Conservation (phyloP, 1,139 yeast species). For the Taphrina deformans region DNA sequence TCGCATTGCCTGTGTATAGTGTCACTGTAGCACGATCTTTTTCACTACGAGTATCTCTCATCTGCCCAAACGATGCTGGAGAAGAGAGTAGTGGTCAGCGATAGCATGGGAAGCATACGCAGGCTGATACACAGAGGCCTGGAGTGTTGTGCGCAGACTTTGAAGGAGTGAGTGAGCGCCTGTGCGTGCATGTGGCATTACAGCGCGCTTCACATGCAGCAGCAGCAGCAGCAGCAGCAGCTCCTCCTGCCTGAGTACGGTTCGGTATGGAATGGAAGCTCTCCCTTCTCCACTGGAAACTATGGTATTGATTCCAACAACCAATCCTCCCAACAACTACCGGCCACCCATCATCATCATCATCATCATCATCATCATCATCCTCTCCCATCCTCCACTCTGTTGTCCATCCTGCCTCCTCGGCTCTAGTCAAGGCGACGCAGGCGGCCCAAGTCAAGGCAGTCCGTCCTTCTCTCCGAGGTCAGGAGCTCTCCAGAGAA, state of each 20-base stretch:
- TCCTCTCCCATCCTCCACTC: neutral
- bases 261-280: too few species aligned
- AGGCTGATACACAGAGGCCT: too few species aligned
- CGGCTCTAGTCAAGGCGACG: neutral
- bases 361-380: neutral
- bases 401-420: neutral
- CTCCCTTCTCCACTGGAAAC: neutral
- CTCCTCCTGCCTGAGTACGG: too few species aligned
- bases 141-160: too few species aligned
- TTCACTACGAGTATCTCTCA: too few species aligned
- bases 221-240: neutral
- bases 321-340: neutral
- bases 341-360: too few species aligned
- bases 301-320: neutral
- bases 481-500: neutral
- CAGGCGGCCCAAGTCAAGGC: neutral
- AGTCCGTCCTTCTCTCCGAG: neutral
- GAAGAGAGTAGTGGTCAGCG: too few species aligned
- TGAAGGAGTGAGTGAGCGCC: neutral
- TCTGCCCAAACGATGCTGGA: too few species aligned
- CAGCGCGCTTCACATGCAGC: neutral
- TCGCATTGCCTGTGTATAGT: too few species aligned
- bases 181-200: neutral
- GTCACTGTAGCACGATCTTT: too few species aligned
- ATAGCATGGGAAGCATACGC: too few species aligned